phyloP scores from a whole-genome alignment of 805 yeast genomes.

The Helenozyma rhizophorensis region DNA sequence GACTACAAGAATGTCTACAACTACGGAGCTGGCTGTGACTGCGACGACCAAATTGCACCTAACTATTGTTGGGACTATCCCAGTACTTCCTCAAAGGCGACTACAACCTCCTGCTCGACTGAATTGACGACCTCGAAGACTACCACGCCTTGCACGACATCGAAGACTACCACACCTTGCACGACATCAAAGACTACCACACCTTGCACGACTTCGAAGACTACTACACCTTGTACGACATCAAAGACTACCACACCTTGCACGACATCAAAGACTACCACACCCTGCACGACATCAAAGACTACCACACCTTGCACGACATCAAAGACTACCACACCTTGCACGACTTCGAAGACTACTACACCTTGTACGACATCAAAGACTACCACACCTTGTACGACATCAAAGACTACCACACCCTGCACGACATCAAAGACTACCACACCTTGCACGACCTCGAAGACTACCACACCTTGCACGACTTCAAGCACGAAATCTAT shows the following conservation, averaged over 20 bases:
- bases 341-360: not conserved
- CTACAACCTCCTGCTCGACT: too few species aligned
- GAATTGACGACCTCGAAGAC: too few species aligned
- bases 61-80: constrained; percentile 1
- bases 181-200: too few species aligned
- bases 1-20: not conserved
- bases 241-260: too few species aligned
- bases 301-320: not conserved
- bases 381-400: too few species aligned
- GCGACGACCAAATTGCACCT: not conserved
- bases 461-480: not conserved
- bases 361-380: too few species aligned
- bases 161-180: too few species aligned
- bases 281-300: not conserved
- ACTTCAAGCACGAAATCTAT: not conserved
- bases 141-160: too few species aligned
- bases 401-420: not conserved
- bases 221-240: too few species aligned
- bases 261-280: too few species aligned
- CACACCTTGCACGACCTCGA: not conserved
- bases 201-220: too few species aligned
- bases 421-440: not conserved
- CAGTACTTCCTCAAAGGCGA: too few species aligned
- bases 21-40: constrained; percentile 1
- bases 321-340: not conserved